phyloP scores from a whole-genome alignment of 495 filamentous ascomycete species.

The Entonaema liquescens region DNA sequence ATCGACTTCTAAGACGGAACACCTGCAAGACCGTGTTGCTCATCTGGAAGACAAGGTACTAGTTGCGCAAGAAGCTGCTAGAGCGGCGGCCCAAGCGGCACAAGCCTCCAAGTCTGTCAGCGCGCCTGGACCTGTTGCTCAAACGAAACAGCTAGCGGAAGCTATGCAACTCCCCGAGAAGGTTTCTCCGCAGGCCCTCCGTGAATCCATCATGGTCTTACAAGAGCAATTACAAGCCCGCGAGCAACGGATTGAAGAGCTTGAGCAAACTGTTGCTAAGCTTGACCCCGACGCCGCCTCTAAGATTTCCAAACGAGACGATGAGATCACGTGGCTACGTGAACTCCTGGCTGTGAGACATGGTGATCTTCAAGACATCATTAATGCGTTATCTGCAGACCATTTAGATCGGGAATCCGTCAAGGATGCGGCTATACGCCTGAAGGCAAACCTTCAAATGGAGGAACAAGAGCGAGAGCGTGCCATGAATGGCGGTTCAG shows the following conservation, averaged over 20 bases:
- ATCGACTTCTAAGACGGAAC: slow-evolving; percentile 78
- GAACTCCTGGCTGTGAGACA: slow-evolving; percentile 90
- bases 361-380: slow-evolving; percentile 91
- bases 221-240: slow-evolving; percentile 97
- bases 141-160: slow-evolving; percentile 56
- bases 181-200: slow-evolving; percentile 90
- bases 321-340: slow-evolving; percentile 94
- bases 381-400: slow-evolving; percentile 76
- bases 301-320: slow-evolving; percentile 87
- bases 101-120: slow-evolving; percentile 77
- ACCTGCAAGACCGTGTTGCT: slow-evolving; percentile 80
- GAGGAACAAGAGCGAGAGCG: slow-evolving; percentile 90
- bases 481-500: slow-evolving; percentile 65
- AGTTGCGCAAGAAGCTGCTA: slow-evolving; percentile 88
- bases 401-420: slow-evolving; percentile 77
- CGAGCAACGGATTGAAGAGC: slow-evolving; percentile 84
- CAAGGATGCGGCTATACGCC: slow-evolving; percentile 87
- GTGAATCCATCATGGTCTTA: slow-evolving; percentile 93
- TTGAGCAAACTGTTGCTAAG: slow-evolving; percentile 73
- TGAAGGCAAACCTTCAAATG: slow-evolving; percentile 96
- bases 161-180: slow-evolving; percentile 74
- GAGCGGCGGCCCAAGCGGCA: slow-evolving; percentile 86
- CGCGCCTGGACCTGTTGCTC: slow-evolving; percentile 50
- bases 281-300: slow-evolving; percentile 75
- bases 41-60: slow-evolving; percentile 90